Percentiles rank a stretch among this genome's conserved stretches.
phyloP scores from a whole-genome alignment of 1,284 basidiomycete species.

The Cystobasidiaceae sp. region DNA sequence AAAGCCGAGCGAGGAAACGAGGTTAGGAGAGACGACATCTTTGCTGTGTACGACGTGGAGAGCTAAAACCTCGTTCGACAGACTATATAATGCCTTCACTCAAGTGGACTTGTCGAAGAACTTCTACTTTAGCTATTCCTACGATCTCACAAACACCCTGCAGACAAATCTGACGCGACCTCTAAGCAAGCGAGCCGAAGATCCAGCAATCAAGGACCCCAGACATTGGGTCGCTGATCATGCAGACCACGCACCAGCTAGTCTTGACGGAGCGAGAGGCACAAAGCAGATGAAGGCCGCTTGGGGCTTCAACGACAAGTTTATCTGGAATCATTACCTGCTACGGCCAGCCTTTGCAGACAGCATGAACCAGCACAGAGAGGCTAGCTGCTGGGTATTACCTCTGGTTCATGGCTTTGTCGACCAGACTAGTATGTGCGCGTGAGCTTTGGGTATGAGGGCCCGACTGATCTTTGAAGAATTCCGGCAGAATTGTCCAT shows the following conservation, averaged over 20 bases:
- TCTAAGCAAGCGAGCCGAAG: background rate
- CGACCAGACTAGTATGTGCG: slow-evolving; percentile 85
- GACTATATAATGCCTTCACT: slow-evolving; percentile 83
- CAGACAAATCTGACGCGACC: slow-evolving; percentile 81
- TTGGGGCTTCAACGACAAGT: slow-evolving; percentile 74
- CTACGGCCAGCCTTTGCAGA: slow-evolving; percentile 58
- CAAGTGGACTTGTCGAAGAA: slow-evolving; percentile 98
- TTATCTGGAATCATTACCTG: slow-evolving; percentile 93
- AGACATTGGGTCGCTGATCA: slow-evolving; percentile 25
- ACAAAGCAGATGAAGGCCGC: slow-evolving; percentile 31
- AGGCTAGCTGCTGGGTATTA: slow-evolving; percentile 75
- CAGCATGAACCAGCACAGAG: slow-evolving; percentile 47
- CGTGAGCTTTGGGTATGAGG: background rate
- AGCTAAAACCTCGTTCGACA: slow-evolving; percentile 41
- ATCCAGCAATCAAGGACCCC: slow-evolving; percentile 3
- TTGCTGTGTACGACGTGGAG: background rate
- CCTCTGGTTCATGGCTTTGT: slow-evolving; percentile 94
- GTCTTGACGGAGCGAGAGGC: background rate
- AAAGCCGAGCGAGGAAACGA: slow-evolving; percentile 73
- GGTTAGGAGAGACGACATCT: slow-evolving; percentile 45
- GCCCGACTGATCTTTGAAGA: background rate
- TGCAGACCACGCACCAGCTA: slow-evolving; percentile 32
- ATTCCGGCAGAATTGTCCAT: slow-evolving; percentile 72
- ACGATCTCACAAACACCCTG: slow-evolving; percentile 90
- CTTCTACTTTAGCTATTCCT: slow-evolving; percentile 98